Evolutionary conservation across 805 yeast species (phyloP).

Genomic region (Myxozyma sirexii): DNA sequence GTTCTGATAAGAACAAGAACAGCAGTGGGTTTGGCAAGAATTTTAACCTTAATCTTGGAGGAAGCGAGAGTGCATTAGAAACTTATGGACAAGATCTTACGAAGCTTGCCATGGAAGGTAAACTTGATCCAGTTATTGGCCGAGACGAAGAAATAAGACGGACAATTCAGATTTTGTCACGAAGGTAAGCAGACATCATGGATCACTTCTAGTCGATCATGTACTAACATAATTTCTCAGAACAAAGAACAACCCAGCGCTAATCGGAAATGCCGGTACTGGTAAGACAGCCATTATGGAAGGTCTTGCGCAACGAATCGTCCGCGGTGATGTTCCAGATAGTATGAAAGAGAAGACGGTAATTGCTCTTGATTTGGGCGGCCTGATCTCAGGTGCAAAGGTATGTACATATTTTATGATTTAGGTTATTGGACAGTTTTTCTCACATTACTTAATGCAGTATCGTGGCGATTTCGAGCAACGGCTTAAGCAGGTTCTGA

Average conservation of each 20-base stretch:
- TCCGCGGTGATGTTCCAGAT: conserved; percentile 92
- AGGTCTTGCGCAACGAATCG: conserved; percentile 91
- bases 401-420: neutral
- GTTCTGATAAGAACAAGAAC: conserved; percentile 12
- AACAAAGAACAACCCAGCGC: conserved; percentile 92
- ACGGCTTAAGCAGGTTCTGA: conserved; percentile 75
- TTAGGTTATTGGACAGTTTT: neutral
- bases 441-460: conserved; percentile 12
- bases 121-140: conserved; percentile 95
- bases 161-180: conserved; percentile 86
- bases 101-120: conserved; percentile 82
- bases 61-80: conserved; percentile 60
- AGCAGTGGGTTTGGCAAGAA: conserved; percentile 23
- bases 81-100: conserved; percentile 86
- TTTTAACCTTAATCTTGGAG: conserved; percentile 50
- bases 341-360: conserved; percentile 84
- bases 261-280: conserved; percentile 96
- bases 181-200: conserved; percentile 52
- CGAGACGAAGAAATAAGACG: conserved; percentile 93
- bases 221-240: conserved; percentile 5
- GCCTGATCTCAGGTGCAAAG: conserved; percentile 91
- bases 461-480: conserved; percentile 96
- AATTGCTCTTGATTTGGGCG: conserved; percentile 82
- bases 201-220: neutral
- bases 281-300: conserved; percentile 98